A percentile compares a stretch with the other conserved stretches of the same genome.
Evolutionary conservation across 1,284 basidiomycete species (phyloP).

Genomic region (Ustilago trichophora): DNA sequence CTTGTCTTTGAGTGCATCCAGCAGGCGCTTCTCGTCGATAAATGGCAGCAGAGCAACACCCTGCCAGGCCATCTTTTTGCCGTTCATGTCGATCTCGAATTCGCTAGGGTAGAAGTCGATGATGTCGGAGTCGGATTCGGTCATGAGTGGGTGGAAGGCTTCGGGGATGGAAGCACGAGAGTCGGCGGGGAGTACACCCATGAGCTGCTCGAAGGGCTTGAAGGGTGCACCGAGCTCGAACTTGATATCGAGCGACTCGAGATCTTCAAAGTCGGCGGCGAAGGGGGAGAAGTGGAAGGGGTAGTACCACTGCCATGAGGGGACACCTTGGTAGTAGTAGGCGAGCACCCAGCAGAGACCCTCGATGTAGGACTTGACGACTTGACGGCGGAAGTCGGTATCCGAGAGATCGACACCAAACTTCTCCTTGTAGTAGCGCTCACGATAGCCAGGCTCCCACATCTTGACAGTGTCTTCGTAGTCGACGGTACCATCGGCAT

Average conservation of each 20-base stretch:
- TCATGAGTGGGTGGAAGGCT: constrained; percentile 89
- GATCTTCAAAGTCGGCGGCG: constrained; percentile 88
- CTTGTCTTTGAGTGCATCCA: constrained; percentile 78
- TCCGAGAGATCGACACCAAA: constrained; percentile 83
- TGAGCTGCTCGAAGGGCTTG: constrained; percentile 95
- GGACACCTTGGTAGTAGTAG: constrained; percentile 96
- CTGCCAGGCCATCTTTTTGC: constrained; percentile 99
- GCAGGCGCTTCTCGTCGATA: constrained; percentile 81
- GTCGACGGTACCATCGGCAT: constrained; percentile 72
- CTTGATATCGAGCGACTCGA: constrained; percentile 78
- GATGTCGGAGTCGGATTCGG: constrained; percentile 84
- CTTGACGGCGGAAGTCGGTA: constrained; percentile 77
- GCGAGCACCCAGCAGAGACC: constrained; percentile 95
- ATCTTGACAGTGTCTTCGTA: constrained; percentile 93
- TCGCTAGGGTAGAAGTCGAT: constrained; percentile 93
- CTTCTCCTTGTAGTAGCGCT: constrained; percentile 94
- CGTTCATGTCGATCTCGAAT: constrained; percentile 99
- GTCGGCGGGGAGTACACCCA: constrained; percentile 96
- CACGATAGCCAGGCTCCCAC: constrained; percentile 75
- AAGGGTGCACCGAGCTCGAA: constrained; percentile 86
- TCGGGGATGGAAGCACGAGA: constrained; percentile 86
- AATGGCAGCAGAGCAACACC: constrained; percentile 96
- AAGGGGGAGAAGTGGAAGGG: constrained; percentile 99
- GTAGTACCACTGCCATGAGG: constrained; percentile 99
- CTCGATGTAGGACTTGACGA: constrained; percentile 87